Base-by-base conservation (phyloP, 192 early-diverging fungal genomes). In the Cetraspora pellucida region DNA sequence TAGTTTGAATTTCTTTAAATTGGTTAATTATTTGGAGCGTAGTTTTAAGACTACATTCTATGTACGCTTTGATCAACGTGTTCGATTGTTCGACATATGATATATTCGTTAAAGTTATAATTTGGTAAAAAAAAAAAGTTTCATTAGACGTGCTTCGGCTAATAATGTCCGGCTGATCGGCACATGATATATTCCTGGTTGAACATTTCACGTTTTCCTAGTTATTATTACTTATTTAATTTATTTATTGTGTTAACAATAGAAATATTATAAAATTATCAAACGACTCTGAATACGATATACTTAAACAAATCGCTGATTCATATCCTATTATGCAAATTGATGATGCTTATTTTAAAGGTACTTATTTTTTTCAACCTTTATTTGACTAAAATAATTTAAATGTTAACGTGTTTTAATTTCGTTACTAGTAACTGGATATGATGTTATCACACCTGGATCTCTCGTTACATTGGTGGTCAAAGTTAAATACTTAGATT, bases 301-400 rank as follows among this genome's bases (percentile, higher is more conserved):
- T 93, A 74, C 78, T 93, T 31, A 78, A 93, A 63, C 85, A 85
- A 49, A 91, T 95, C 17, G 95, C 96, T 59, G 83, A 92, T 69
- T 79, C 85, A 52, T 91, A 95, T 78, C 96, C 97, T n/a, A 74
- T 87, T 43, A 16, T 76, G 49, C n/a, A 66, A 75, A 85, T 98
- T 28, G 75, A 84, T 17, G 93, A 91, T 52, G 92, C 93, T 16
- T 84, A 92, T 75, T 97, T 97, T 81, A 90, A 90, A 50, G 94
- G 93, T 87, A 89, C 84, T 16, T 25, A 69, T 60, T 21, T 60
- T 70, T 67, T 19, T 60, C 0, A 61, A 25, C 45, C 19, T 73
- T 50, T 66, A 9, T 28, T 5, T 14, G 3, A 46, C 19, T 75
- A 2, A 10, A 19, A 30, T 11, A 25, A n/a, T 17, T 3, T 59